Evolutionary conservation across 164 flowering plant genomes (phyloP), one percentile per base, ranked within the genome.

Genomic region (Hamamelis virginiana): DNA sequence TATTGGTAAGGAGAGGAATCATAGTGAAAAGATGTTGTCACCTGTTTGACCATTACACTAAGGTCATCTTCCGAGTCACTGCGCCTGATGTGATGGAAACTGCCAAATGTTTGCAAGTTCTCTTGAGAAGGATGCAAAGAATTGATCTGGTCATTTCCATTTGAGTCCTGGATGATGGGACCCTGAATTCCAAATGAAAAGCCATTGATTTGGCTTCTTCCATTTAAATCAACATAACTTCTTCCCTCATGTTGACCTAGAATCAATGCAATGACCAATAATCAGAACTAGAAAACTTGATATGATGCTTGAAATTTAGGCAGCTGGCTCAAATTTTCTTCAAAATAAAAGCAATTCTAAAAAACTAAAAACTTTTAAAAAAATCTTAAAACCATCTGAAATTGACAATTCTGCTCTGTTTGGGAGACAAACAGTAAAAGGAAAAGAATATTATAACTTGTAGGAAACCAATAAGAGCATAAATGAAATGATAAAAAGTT

Each of bases 61-160:
- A 74, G 73, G 43, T 74, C 76, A 43, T 74, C 73, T 58, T 69
- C 73, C 44, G 48, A 45, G 5, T 60, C 47, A 13, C 65, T 68
- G 25, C 63, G 26, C 55, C 58, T 28, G 38, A 53, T 33, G n/a
- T 33, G 45, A 45, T 41, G 61, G 45, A 48, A 45, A 47, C 13
- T 28, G 10, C 38, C 62, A 14, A 64, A 66, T 43, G 62, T n/a
- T 44, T 65, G 62, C 23, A 50, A 28, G 41, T 21, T 52, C 9
- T 44, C 72, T 3, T 9, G 23, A 15, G 33, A 56, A 55, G 45
- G 28, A 1, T 64, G 50, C n/a, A 12, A 25, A 5, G n/a, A 25
- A 25, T 47, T 56, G 16, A 51, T 45, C 6, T 38, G 46, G 16
- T n/a, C 33, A 73, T 22, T 33, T 68, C 28, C 61, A 8, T 60